A percentile compares a stretch with the other conserved stretches of the same genome.
phyloP scores from a whole-genome alignment of 2,329 filamentous ascomycete genomes.

The Capronia coronata region DNA sequence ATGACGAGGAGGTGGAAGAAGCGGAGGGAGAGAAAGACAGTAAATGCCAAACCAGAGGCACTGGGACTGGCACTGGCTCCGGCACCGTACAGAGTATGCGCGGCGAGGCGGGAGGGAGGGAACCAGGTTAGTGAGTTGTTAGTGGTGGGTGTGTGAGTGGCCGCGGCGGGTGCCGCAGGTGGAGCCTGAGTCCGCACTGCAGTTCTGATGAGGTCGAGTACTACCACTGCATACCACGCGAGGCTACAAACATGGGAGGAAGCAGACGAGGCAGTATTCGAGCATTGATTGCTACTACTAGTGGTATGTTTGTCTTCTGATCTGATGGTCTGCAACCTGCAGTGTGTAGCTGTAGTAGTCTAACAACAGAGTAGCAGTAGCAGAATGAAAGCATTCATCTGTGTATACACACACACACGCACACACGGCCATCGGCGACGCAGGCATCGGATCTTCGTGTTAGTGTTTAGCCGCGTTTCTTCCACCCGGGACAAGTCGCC shows the following conservation, averaged over 20 bases:
- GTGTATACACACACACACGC: no score
- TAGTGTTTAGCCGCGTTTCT: background rate
- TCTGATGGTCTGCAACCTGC: background rate
- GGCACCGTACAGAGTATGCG: no score
- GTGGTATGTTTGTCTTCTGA: no score
- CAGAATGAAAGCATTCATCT: no score
- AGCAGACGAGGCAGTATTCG: no score
- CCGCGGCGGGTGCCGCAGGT: conserved; percentile 8
- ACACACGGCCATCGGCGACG: no score
- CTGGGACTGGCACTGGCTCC: no score
- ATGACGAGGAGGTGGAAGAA: conserved; percentile 19
- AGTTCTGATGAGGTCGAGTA: no score
- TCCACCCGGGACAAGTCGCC: background rate
- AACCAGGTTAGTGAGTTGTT: conserved; percentile 7
- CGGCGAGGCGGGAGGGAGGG: conserved; percentile 6
- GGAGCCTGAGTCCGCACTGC: conserved; percentile 14
- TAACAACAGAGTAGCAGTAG: background rate
- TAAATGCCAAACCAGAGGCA: conserved; percentile 5
- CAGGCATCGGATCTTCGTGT: background rate
- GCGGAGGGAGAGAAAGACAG: conserved; percentile 4
- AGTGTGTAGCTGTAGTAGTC: background rate
- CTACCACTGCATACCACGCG: no score
- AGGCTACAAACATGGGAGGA: no score
- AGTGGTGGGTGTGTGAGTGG: conserved; percentile 9
- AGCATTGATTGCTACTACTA: no score